Evolutionary conservation across 768 basidiomycete genomes (phyloP), one percentile per base, ranked within the genome.

Genomic region (Serendipita sp.): DNA sequence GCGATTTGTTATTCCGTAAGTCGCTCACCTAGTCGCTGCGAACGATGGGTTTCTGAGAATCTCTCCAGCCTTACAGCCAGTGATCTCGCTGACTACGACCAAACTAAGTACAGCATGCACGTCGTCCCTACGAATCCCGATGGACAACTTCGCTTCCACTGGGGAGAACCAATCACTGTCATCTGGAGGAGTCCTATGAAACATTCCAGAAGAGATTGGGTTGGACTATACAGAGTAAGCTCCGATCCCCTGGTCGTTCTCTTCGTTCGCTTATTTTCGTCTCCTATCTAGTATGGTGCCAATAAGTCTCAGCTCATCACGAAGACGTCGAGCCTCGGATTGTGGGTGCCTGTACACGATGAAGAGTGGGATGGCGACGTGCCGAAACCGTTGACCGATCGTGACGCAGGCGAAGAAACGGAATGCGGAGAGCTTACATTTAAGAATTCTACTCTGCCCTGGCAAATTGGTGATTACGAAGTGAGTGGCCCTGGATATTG

Each of bases 141-240:
- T 9, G 79, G 81, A 3, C 68, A 75, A 4, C 75, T 76, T 26
- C 79, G 81, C 3, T 98, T 87, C 90, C 70, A 82, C 97, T 53
- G 96, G 96, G 34, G 38, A 5, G 90, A 98, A 71, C 84, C 88
- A 1, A 92, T 99, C 67, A 78, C 73, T 2, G 78, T 99, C 50
- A 80, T 81, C 51, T 98, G 94, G 94, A 82, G 83, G 66, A 94
- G 90, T 0, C 94, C 95, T 0, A 73, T 76, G 38, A 80, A 82
- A 61, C 95, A 97, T 70, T 94, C 93, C 13, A 80, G 89, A 13
- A 83, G 84, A 67, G 96, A 99, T 71, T 98, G 96, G 96, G 88
- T 99, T 68, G 96, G 94, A 14, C 81, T 97, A 26, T 92, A 92
- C 70, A 79, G 86, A 70, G 89, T 89, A 67, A 42, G 76, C 70